These are phyloP conservation scores for Puccinellia tenuiflora DNA, from an alignment of 176 grass and related monocot species.

Conservation along the genomic window DNA sequence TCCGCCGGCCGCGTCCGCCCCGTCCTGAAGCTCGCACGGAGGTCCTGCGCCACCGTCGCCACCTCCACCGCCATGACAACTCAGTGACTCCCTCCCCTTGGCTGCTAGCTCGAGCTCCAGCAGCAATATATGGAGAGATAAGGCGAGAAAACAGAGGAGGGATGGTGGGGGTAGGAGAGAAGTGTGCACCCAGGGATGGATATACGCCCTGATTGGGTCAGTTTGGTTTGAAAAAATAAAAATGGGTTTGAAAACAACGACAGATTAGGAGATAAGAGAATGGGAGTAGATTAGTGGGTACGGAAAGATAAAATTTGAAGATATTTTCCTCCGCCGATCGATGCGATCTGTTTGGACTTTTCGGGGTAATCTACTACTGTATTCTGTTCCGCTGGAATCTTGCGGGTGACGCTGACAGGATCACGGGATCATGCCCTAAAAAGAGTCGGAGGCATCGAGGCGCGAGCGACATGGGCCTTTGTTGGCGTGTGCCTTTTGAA, in stretches of 20 bases:
- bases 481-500: neutral
- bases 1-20: conserved; percentile 58
- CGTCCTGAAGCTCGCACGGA: conserved; percentile 42
- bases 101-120: neutral
- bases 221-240: neutral
- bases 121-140: conserved; percentile 8
- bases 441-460: neutral
- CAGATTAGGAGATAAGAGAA: neutral
- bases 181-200: neutral
- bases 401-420: neutral
- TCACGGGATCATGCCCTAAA: neutral
- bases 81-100: neutral
- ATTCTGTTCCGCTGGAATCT: neutral
- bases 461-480: neutral
- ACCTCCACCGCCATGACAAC: neutral
- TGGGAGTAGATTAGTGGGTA: neutral
- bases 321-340: neutral
- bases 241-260: neutral
- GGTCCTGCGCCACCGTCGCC: conserved; percentile 32
- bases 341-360: conserved; percentile 27
- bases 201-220: neutral
- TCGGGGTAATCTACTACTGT: neutral
- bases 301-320: neutral
- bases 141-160: neutral
- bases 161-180: neutral